These are phyloP conservation scores for Leishmania tropica DNA, from an alignment of 208 protist genomes.

Conservation along the genomic window DNA sequence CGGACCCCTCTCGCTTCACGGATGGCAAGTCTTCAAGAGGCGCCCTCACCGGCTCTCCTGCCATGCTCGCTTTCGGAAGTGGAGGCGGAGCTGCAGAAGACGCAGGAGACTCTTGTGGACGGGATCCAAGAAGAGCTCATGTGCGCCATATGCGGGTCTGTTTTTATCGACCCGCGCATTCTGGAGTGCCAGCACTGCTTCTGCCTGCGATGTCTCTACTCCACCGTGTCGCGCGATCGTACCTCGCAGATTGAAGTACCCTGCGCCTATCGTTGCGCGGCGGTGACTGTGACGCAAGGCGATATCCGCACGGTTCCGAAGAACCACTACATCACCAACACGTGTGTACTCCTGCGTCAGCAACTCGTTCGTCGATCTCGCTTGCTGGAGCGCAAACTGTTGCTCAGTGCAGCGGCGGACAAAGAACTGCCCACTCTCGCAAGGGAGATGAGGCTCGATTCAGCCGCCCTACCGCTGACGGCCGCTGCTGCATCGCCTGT, in stretches of 20 bases:
- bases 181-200: slow-evolving; percentile 77
- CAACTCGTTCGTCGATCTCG: slow-evolving; percentile 9
- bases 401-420: neutral
- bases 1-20: neutral
- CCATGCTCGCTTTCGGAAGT: slow-evolving; percentile 9
- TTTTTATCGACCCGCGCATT: slow-evolving; percentile 64
- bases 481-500: neutral
- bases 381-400: slow-evolving; percentile 18
- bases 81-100: slow-evolving; percentile 5
- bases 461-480: neutral
- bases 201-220: slow-evolving; percentile 70
- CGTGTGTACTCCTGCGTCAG: slow-evolving; percentile 25
- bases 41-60: slow-evolving; percentile 5
- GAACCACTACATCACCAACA: slow-evolving; percentile 50
- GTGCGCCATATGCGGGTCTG: slow-evolving; percentile 51
- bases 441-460: neutral
- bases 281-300: slow-evolving; percentile 35
- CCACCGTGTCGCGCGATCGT: slow-evolving; percentile 36
- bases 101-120: slow-evolving; percentile 23
- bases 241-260: slow-evolving; percentile 29
- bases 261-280: slow-evolving; percentile 52
- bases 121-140: slow-evolving; percentile 41
- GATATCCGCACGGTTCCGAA: slow-evolving; percentile 51
- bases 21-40: neutral
- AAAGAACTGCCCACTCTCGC: neutral